Base-by-base conservation (phyloP, 73 alveolate genomes). In the Paramecium caudatum region DNA sequence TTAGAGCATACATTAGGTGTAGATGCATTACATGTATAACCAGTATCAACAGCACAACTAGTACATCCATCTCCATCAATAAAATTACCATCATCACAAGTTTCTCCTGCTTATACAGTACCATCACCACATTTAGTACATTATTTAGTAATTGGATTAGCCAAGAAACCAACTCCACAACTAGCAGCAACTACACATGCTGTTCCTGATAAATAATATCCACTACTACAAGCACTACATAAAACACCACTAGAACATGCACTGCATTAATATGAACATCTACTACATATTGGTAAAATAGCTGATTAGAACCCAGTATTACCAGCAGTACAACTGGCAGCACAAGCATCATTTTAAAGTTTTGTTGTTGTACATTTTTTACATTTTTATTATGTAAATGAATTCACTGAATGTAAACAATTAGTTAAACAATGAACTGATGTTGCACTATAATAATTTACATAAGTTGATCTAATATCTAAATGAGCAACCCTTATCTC, bases 81-180 rank as follows among this genome's bases (percentile, higher is more conserved):
- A 15, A 47, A 34, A 91, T 91, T 91, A 19, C 95, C 92, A 83
- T 91, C 95, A 91, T 91, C 95, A 47, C 95, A 91, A 48, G 32
- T 21, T 62, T 91, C 95, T 23, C 90, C 92, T 49, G 91, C 63
- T 32, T 91, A 33, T 33, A 47, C 12, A 16, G 43, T 82, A 17
- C 90, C 90, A 84, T 91, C 83, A 9, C 95, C 93, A 82, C 95
- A 91, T 74, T 34, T 32, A 1, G 47, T 68, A 16, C 84, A 68
- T 68, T 1, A 32, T 34, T 68, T 68, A 13, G 84, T 32, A 17
- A 68, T 43, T 32, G 84, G 84, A 68, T 68, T 43, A 4, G 84
- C 84, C 17, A 68, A 68, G 19, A 32, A 37, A 32, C 61, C 61
- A 34, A 16, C 61, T 27, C 30, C 30, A 32, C 84, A 68, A 68